Conservation (phyloP, 192 early-diverging fungal species). For the Gonapodya sp. region DNA sequence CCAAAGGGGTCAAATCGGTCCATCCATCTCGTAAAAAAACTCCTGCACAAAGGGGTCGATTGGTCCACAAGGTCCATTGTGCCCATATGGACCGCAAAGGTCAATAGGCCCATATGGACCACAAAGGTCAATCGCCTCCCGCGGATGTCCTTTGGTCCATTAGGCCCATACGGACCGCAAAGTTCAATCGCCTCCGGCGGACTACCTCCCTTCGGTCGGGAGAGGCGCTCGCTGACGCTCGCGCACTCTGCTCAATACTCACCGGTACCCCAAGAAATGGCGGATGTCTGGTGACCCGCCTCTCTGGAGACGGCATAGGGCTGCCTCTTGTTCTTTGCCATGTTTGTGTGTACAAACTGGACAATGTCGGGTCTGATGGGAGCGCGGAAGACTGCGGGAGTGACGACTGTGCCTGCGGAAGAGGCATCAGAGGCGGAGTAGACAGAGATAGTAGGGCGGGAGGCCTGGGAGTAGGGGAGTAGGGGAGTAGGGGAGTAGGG, state of each 20-base stretch:
- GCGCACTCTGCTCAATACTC: too few relatives aligned
- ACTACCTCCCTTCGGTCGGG: too few relatives aligned
- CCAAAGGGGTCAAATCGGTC: too few relatives aligned
- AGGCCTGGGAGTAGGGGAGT: slow-evolving; percentile 12
- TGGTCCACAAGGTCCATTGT: too few relatives aligned
- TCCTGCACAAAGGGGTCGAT: too few relatives aligned
- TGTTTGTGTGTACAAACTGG: slow-evolving; percentile 91
- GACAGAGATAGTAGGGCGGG: slow-evolving; percentile 85
- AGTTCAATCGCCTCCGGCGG: too few relatives aligned
- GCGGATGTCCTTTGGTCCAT: too few relatives aligned
- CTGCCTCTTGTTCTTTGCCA: slow-evolving; percentile 98
- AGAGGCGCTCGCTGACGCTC: too few relatives aligned
- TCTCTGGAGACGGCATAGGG: slow-evolving; percentile 88
- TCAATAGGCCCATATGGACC: not conserved
- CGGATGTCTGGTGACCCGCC: slow-evolving; percentile 98
- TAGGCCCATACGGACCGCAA: too few relatives aligned
- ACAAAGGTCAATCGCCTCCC: too few relatives aligned
- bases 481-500: not conserved
- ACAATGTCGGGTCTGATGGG: slow-evolving; percentile 96
- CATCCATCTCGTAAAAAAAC: too few relatives aligned
- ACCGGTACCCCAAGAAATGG: slow-evolving; percentile 88
- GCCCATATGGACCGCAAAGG: too few relatives aligned
- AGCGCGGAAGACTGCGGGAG: slow-evolving; percentile 89
- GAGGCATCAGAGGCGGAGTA: slow-evolving; percentile 70
- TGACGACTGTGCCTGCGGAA: slow-evolving; percentile 58